Evolutionary conservation across 805 yeast species (phyloP).

Genomic region (Lipomyces kockii): DNA sequence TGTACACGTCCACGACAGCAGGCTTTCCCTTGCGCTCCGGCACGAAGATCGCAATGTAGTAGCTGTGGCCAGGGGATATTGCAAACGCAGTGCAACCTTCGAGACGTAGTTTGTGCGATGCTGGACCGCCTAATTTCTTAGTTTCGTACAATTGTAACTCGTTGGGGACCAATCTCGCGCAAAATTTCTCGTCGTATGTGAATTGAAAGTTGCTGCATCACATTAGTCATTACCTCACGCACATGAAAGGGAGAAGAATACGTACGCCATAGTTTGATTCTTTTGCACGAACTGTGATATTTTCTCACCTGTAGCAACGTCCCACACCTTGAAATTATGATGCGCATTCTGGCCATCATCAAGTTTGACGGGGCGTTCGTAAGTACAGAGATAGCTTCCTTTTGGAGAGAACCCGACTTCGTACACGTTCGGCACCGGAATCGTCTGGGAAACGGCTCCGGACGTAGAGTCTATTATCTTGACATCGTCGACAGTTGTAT

Average conservation of each 20-base stretch:
- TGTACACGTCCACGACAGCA: slow-evolving; percentile 82
- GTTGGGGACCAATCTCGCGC: slow-evolving; percentile 63
- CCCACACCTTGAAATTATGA: slow-evolving; percentile 80
- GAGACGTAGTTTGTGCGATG: slow-evolving; percentile 61
- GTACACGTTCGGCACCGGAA: slow-evolving; percentile 68
- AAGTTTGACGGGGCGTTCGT: slow-evolving; percentile 83
- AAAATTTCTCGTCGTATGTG: slow-evolving; percentile 74
- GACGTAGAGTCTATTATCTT: slow-evolving; percentile 60
- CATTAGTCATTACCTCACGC: neutral
- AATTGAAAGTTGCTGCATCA: slow-evolving; percentile 66
- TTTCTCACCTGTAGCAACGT: slow-evolving; percentile 54
- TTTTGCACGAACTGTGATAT: slow-evolving; percentile 72
- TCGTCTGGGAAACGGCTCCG: slow-evolving; percentile 53
- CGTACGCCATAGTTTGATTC: slow-evolving; percentile 62
- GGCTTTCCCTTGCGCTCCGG: slow-evolving; percentile 90
- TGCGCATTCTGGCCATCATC: slow-evolving; percentile 65
- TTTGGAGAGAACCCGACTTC: slow-evolving; percentile 89
- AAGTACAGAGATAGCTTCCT: slow-evolving; percentile 79
- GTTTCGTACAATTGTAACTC: slow-evolving; percentile 74
- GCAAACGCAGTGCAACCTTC: slow-evolving; percentile 64
- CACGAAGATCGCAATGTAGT: slow-evolving; percentile 86
- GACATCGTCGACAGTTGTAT: slow-evolving; percentile 66
- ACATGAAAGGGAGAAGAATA: neutral
- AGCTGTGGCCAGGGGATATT: slow-evolving; percentile 85
- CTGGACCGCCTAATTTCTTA: slow-evolving; percentile 48